Base-by-base conservation (phyloP, 2,329 filamentous ascomycete genomes). In the Chaetomiaceae sp. region DNA sequence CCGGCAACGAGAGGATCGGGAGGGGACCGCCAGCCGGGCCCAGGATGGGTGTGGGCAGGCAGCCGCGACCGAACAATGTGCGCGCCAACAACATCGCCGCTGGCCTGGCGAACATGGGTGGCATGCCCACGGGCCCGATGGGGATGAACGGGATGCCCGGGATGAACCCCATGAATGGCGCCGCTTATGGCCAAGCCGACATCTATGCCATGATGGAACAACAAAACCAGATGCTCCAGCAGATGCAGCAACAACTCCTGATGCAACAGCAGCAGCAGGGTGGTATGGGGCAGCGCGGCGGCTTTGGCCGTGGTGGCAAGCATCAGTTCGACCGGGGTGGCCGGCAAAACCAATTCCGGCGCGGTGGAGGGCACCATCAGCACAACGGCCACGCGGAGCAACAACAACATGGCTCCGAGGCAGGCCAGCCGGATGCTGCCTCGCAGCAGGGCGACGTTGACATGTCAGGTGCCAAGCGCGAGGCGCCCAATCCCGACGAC, bases 211-310 rank as follows among this genome's bases (percentile, higher is more conserved):
- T 95, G 72, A 79, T 93, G 57, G 88, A 95, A 68, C 87, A 95
- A 65, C 89, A 95, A 64, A 88, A 87, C 44, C 82, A 86, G 54
- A 87, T 95, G 81, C 89, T 96, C 81, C 81, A 82, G 48, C 85
- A 91, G 62, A 76, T 89, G 61, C 79, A 82, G 59, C 77, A 83
- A 60, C 79, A 82, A 61, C 67, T 80, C 59, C 74, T 85, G 64
- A 79, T 65, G 59, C 64, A 66, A n/a, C n/a, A n/a, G 7, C 78
- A 78, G 38, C 42, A 48, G 39, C 41, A 58, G 64, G 52, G 59
- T 67, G 62, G 51, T 59, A 59, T 64, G 71, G 63, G 63, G 71
- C 35, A 63, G 62, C 57, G 58, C 56, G 68, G 61, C 39, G 60
- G 61, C 48, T 70, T 63, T 54, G 66, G 69, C 14, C 69, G 71